phyloP scores from a whole-genome alignment of 108 stramenopile genomes.

The Skeletonema tropicum region DNA sequence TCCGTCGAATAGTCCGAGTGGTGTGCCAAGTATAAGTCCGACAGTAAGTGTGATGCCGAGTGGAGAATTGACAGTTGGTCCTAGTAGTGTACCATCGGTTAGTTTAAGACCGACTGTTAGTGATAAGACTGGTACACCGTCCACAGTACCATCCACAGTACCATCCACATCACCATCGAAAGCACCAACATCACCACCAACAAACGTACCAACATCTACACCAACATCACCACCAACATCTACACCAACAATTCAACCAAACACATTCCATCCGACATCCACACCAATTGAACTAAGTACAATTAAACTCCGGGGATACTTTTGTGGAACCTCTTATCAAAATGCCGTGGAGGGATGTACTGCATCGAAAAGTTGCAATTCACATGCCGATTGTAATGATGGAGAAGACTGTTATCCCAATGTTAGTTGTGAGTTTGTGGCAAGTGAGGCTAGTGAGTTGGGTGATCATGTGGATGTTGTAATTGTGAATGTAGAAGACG shows the following conservation, averaged over 20 bases:
- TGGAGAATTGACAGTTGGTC: too few species aligned
- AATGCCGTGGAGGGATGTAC: not conserved
- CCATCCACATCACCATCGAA: not conserved
- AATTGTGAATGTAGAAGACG: too few species aligned
- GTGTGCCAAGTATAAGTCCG: not conserved
- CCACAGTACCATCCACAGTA: not conserved
- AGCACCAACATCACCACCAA: not conserved
- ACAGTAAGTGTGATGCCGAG: not conserved
- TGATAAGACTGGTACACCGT: not conserved
- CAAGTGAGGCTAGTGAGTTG: not conserved
- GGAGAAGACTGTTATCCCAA: not conserved
- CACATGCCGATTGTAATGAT: not conserved
- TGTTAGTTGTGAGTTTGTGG: constrained; percentile 4
- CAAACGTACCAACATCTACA: not conserved
- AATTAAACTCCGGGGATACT: constrained; percentile 1
- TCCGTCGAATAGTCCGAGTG: not conserved
- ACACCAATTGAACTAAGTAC: not conserved
- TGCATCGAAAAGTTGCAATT: not conserved
- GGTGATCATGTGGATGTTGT: not conserved
- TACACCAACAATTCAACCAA: not conserved
- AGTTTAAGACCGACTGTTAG: not conserved
- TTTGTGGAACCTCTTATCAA: not conserved
- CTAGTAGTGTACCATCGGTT: not conserved
- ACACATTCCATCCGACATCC: not conserved
- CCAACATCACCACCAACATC: not conserved